A percentile compares a stretch with the other conserved stretches of the same genome.
Evolutionary conservation across 2,329 filamentous ascomycete species (phyloP).

Genomic region (Aschersonia sp.): DNA sequence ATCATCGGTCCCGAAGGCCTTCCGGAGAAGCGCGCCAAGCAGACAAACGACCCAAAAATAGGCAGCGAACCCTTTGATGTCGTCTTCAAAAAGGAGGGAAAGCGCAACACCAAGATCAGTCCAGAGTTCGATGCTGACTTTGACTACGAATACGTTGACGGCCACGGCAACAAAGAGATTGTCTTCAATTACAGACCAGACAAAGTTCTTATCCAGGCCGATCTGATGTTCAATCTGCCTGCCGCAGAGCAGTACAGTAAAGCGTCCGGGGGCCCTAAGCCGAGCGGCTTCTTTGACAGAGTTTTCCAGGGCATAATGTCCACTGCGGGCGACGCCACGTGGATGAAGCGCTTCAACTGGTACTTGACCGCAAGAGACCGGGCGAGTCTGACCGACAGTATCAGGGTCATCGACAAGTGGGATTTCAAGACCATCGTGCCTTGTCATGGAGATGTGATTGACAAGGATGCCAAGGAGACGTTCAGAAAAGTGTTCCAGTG

Average conservation of each 20-base stretch:
- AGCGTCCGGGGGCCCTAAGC: slow-evolving; percentile 25
- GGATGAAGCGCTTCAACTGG: slow-evolving; percentile 74
- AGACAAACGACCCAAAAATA: slow-evolving; percentile 29
- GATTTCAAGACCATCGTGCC: slow-evolving; percentile 77
- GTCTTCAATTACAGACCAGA: slow-evolving; percentile 76
- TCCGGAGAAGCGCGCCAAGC: slow-evolving; percentile 61
- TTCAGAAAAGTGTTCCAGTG: slow-evolving; percentile 72
- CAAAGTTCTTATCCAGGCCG: slow-evolving; percentile 70
- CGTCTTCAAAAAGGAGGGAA: slow-evolving; percentile 48
- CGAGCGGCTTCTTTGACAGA: slow-evolving; percentile 23
- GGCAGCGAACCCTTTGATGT: slow-evolving; percentile 45
- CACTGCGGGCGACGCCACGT: slow-evolving; percentile 51
- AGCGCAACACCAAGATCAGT: slow-evolving; percentile 39
- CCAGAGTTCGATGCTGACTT: slow-evolving; percentile 80
- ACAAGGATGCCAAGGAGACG: slow-evolving; percentile 55
- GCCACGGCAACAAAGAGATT: slow-evolving; percentile 72
- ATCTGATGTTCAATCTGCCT: slow-evolving; percentile 85
- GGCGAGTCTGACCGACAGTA: slow-evolving; percentile 52
- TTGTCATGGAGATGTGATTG: slow-evolving; percentile 85
- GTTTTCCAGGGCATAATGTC: slow-evolving; percentile 40
- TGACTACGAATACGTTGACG: slow-evolving; percentile 68
- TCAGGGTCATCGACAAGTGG: slow-evolving; percentile 60
- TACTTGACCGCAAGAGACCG: slow-evolving; percentile 54
- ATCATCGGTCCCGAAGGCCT: slow-evolving; percentile 75
- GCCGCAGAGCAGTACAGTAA: slow-evolving; percentile 76